These are phyloP conservation scores for Nemania sp. DNA, from an alignment of 2,329 filamentous ascomycete genomes.

Conservation along the genomic window DNA sequence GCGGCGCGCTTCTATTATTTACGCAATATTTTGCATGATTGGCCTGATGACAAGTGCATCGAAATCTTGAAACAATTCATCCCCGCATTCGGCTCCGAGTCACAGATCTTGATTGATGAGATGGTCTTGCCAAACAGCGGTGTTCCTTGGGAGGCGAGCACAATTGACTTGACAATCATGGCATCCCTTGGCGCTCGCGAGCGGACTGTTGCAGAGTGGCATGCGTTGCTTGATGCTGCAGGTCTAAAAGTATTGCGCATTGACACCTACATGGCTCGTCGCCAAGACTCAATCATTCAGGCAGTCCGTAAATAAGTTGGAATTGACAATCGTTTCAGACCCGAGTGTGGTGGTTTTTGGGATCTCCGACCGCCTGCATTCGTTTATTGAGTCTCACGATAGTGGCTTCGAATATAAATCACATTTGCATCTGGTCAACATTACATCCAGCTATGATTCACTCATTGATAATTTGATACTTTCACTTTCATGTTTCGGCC, in stretches of 20 bases:
- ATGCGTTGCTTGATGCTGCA: constrained; percentile 28
- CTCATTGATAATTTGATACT: no score
- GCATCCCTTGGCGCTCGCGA: constrained; percentile 39
- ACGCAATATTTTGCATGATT: constrained; percentile 45
- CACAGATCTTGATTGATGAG: constrained; percentile 48
- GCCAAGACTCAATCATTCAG: constrained; percentile 28
- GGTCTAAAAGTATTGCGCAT: constrained; percentile 24
- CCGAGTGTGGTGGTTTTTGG: no score
- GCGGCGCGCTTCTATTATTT: constrained; percentile 44
- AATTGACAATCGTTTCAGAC: no score
- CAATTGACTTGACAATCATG: constrained; percentile 46
- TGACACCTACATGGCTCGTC: constrained; percentile 21
- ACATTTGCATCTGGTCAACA: no score
- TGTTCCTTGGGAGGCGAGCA: constrained; percentile 38
- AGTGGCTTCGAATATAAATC: no score
- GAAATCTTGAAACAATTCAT: constrained; percentile 41
- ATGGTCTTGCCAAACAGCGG: constrained; percentile 44
- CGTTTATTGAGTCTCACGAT: no score
- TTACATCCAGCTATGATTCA: no score
- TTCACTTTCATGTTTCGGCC: no score
- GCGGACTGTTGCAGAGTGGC: constrained; percentile 43
- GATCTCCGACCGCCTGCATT: no score
- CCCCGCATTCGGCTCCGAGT: constrained; percentile 39
- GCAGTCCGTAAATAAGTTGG: no score
- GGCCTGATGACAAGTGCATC: constrained; percentile 39